A percentile compares a stretch with the other conserved stretches of the same genome.
Evolutionary conservation across 2,329 filamentous ascomycete species (phyloP).

Genomic region (Colletotrichum truncatum): DNA sequence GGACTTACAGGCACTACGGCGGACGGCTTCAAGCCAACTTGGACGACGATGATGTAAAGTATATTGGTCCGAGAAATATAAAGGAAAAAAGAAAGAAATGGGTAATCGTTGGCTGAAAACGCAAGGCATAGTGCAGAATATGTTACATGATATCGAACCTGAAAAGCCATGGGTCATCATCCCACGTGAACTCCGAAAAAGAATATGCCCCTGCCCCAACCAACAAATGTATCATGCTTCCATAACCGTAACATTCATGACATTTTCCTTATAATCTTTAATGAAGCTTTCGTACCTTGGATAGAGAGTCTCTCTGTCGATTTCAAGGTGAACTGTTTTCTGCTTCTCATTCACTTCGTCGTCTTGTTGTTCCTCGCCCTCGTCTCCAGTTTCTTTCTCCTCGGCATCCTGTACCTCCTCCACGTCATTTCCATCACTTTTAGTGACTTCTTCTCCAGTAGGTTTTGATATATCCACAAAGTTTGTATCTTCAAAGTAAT

Average conservation of each 20-base stretch:
- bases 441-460: not conserved
- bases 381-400: not conserved
- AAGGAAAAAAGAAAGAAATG: not conserved
- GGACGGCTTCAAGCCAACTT: too few relatives aligned
- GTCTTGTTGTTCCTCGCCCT: not conserved
- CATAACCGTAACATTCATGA: conserved; percentile 17
- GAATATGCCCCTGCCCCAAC: not conserved
- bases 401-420: not conserved
- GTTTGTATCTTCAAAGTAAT: conserved; percentile 32
- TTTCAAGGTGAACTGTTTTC: not conserved
- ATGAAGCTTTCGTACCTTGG: conserved; percentile 29
- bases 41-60: too few relatives aligned
- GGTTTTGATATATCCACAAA: conserved; percentile 14
- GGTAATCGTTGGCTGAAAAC: not conserved
- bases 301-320: conserved; percentile 1
- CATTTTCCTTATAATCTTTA: conserved; percentile 25
- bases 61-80: too few relatives aligned
- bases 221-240: not conserved
- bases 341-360: not conserved
- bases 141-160: not conserved
- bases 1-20: too few relatives aligned
- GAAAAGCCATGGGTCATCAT: not conserved
- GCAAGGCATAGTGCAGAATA: not conserved
- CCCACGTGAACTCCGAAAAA: not conserved
- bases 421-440: not conserved